Percentiles rank a stretch among this genome's conserved stretches.
Conservation (phyloP, 441 rosid genomes). For the Bruguiera hainesii region DNA sequence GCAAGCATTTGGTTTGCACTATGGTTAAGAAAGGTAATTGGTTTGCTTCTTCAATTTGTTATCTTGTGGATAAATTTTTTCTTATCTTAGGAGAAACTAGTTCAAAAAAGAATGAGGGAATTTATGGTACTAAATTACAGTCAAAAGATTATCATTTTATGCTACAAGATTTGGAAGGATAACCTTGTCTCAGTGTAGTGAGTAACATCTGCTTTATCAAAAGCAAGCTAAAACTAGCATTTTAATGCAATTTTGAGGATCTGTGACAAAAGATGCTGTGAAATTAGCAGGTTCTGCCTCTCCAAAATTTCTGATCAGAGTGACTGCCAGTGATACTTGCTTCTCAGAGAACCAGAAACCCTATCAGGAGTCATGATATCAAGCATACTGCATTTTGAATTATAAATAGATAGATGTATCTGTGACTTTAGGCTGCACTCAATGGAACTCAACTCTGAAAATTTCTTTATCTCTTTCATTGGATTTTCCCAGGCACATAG, state of each 20-base stretch:
- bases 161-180: neutral
- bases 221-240: neutral
- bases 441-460: conserved; percentile 9
- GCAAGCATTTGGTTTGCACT: conserved; percentile 91
- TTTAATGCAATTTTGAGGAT: neutral
- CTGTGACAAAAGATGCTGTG: neutral
- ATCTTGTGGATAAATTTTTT: neutral
- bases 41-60: conserved; percentile 21
- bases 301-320: too few relatives aligned
- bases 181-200: neutral
- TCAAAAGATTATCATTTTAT: neutral
- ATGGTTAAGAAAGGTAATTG: conserved; percentile 62
- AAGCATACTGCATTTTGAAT: neutral
- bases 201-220: neutral
- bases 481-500: conserved; percentile 69
- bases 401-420: neutral
- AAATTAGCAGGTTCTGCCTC: neutral
- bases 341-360: too few relatives aligned
- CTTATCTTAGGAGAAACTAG: neutral
- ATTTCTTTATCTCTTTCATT: conserved; percentile 13
- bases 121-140: neutral
- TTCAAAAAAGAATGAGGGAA: neutral
- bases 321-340: too few relatives aligned
- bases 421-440: neutral
- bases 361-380: too few relatives aligned